phyloP scores from a whole-genome alignment of 2,329 filamentous ascomycete species.

The Fusarium citri region DNA sequence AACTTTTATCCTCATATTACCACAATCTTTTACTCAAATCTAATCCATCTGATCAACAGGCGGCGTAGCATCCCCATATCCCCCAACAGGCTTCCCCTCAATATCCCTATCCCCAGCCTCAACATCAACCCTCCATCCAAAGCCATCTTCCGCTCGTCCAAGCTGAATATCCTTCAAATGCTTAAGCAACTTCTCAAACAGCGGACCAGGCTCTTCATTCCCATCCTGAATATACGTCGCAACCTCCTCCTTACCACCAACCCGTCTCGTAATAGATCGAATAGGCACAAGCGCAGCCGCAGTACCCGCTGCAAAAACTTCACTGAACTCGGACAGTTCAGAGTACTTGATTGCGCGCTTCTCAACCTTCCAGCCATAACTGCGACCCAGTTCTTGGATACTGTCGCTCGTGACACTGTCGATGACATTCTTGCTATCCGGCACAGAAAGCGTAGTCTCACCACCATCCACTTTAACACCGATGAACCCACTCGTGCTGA shows the following conservation, averaged over 20 bases:
- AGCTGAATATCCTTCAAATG: constrained; percentile 88
- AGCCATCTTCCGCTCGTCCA: constrained; percentile 80
- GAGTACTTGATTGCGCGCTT: constrained; percentile 74
- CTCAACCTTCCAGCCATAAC: constrained; percentile 88
- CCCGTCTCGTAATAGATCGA: constrained; percentile 82
- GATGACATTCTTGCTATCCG: constrained; percentile 88
- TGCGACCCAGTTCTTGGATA: constrained; percentile 78
- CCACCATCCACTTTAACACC: constrained; percentile 73
- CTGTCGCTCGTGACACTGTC: constrained; percentile 86
- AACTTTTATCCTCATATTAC: not conserved
- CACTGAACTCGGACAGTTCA: constrained; percentile 67
- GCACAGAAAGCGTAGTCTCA: constrained; percentile 81
- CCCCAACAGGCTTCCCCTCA: constrained; percentile 35
- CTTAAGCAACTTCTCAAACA: constrained; percentile 77
- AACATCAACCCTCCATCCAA: constrained; percentile 75
- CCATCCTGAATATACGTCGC: constrained; percentile 66
- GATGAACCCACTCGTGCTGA: constrained; percentile 93
- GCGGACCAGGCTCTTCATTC: constrained; percentile 76
- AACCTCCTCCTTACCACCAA: constrained; percentile 57
- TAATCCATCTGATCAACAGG: constrained; percentile 53
- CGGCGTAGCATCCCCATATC: constrained; percentile 44
- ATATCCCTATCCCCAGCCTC: constrained; percentile 59
- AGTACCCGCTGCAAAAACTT: constrained; percentile 92
- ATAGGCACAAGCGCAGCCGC: constrained; percentile 93
- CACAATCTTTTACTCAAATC: not conserved